Evolutionary conservation across 2,329 filamentous ascomycete species (phyloP), one percentile per base, ranked within the genome.

Genomic region (Cercospora zeae-maydis): DNA sequence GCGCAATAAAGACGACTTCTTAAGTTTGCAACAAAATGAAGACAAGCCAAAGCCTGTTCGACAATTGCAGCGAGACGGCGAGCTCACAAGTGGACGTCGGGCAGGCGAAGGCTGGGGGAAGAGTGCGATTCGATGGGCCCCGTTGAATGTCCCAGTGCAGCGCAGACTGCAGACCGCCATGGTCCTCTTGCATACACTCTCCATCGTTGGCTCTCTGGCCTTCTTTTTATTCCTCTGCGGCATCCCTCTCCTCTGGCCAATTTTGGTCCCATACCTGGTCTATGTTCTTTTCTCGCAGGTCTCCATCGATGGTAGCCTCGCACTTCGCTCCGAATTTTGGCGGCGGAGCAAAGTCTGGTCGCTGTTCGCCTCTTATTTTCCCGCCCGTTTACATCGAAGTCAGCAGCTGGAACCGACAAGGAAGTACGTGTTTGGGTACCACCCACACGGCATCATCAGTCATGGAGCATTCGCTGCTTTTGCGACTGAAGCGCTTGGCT

Each of bases 381-480:
- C 95, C 3, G 91, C 92, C 53, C 85, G 85, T 61, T 83, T 99
- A 39, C 92, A 98, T 79, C 91, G 95, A 68, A 95, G 91, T 3
- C 84, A 89, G 68, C 83, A 88, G 61, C 84, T 99, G 6, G 85
- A 90, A 21, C 84, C 92, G 0, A 92, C 89, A 1, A 84, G 92
- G 66, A 96, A 96, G 77, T 99, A 98, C 79, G 92, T 99, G 66
- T 92, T 99, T 71, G 93, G 93, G 49, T 98, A 98, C 76, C 95
- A 98, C 72, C 95, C 95, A 0, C 95, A 99, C 74, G 93, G 95
- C 24, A 98, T 99, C 76, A 97, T 99, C 72, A 95, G 90, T 4
- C 92, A 97, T 71, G 95, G 93, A n/a, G 93, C 93, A 0, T 97
- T 93, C 79, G 91, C 88, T 4, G 90, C 93, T 4, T 98, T 98